Conservation (phyloP, 2,329 filamentous ascomycete genomes). For the Thyridium curvatum region DNA sequence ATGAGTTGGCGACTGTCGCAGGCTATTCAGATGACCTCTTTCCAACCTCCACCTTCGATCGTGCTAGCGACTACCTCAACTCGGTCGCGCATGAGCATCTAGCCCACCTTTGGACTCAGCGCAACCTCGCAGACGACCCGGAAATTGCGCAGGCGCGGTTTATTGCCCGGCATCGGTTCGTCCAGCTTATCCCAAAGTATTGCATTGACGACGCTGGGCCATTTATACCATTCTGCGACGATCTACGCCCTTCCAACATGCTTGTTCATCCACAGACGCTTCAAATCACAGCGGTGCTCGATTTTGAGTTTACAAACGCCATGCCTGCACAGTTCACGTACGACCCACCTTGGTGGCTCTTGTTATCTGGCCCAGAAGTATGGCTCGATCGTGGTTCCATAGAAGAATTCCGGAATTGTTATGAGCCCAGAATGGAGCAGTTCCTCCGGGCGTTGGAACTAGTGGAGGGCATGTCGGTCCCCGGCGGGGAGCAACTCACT, state of each 20-base stretch:
- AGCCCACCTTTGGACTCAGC: conserved; percentile 19
- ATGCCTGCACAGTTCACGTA: conserved; percentile 30
- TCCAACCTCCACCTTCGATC: conserved; percentile 19
- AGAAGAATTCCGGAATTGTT: conserved; percentile 16
- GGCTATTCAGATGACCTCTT: conserved; percentile 21
- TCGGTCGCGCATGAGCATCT: conserved; percentile 18
- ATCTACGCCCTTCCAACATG: conserved; percentile 30
- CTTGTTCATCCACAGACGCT: conserved; percentile 26
- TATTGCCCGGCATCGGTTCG: conserved; percentile 24
- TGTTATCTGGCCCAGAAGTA: too few species aligned
- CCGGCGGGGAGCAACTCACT: too few species aligned
- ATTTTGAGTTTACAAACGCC: conserved; percentile 33
- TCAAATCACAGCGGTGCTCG: conserved; percentile 27
- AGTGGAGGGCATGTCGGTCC: too few species aligned
- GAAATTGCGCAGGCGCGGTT: conserved; percentile 19
- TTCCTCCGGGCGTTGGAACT: conserved; percentile 28
- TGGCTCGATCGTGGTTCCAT: conserved; percentile 12
- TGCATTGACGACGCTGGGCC: conserved; percentile 21
- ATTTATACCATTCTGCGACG: conserved; percentile 31
- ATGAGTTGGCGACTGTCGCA: conserved; percentile 24
- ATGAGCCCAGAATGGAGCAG: conserved; percentile 25
- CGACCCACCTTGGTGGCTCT: conserved; percentile 34
- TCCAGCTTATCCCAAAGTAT: conserved; percentile 22
- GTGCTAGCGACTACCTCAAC: conserved; percentile 9
- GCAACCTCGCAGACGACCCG: conserved; percentile 20